Conservation (phyloP, 352 stramenopile species). For the Phytophthora pluvialis region DNA sequence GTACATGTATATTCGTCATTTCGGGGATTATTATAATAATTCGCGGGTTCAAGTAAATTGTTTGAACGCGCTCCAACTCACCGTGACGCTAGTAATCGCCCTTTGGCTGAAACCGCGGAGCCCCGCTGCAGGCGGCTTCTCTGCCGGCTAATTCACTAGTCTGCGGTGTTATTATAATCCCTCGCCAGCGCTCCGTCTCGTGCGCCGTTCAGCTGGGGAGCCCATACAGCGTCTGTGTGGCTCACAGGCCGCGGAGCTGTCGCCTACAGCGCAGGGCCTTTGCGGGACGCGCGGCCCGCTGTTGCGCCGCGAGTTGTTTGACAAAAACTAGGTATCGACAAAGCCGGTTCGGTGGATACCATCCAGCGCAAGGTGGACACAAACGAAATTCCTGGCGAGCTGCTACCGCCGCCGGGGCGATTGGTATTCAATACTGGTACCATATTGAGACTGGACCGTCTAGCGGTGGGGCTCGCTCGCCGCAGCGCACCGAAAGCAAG, state of each 20-base stretch:
- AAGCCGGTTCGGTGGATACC: conserved; percentile 26
- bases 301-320: conserved; percentile 19
- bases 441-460: background rate
- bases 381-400: conserved; percentile 36
- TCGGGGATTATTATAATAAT: background rate
- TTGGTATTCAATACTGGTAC: too few species aligned
- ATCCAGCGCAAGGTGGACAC: conserved; percentile 33
- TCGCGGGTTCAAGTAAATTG: conserved; percentile 23
- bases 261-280: conserved; percentile 7
- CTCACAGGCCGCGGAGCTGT: conserved; percentile 13
- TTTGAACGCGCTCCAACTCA: conserved; percentile 12
- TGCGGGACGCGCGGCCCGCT: conserved; percentile 20
- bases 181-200: conserved; percentile 19
- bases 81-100: background rate
- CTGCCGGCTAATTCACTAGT: conserved; percentile 20
- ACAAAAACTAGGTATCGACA: conserved; percentile 13
- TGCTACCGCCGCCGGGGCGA: background rate
- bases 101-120: background rate
- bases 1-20: background rate
- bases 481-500: conserved; percentile 6
- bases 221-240: conserved; percentile 22
- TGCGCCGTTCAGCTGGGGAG: conserved; percentile 21
- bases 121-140: background rate
- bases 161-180: background rate
- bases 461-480: background rate